Evolutionary conservation across 345 rosid species (phyloP).

Genomic region (Boechera retrofracta): DNA sequence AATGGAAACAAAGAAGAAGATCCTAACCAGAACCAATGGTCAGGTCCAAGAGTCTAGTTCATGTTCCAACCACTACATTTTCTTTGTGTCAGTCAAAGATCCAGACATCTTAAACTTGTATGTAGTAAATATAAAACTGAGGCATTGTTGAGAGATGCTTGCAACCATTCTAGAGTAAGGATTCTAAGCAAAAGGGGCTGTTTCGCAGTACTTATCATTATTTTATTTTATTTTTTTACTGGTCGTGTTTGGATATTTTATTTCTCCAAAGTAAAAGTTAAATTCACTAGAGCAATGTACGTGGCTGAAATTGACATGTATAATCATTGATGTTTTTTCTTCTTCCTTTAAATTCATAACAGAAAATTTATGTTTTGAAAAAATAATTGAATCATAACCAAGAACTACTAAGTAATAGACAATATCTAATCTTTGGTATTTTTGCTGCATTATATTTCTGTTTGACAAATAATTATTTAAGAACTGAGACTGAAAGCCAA

Average conservation of each 20-base stretch:
- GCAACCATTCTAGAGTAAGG: not conserved
- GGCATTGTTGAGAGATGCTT: not conserved
- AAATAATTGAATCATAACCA: not conserved
- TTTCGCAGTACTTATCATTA: not conserved
- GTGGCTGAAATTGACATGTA: not conserved
- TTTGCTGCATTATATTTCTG: too few species aligned
- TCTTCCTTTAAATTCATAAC: not conserved
- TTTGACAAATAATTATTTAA: too few species aligned
- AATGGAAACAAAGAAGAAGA: not conserved
- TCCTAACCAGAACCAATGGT: not conserved
- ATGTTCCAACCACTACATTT: not conserved
- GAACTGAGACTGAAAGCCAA: too few species aligned
- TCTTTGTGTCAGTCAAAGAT: not conserved
- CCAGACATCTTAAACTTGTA: not conserved
- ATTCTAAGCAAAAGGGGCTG: not conserved
- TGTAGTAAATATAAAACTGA: not conserved
- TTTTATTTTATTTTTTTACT: not conserved
- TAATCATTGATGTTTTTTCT: not conserved
- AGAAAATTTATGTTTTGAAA: not conserved
- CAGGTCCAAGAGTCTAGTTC: not conserved
- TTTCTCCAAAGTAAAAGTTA: conserved; percentile 7
- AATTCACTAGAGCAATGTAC: not conserved
- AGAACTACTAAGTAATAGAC: too few species aligned
- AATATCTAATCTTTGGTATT: too few species aligned
- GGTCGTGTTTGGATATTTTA: not conserved